Base-by-base conservation (phyloP, 2,329 filamentous ascomycete species). In the Penicillium italicum region DNA sequence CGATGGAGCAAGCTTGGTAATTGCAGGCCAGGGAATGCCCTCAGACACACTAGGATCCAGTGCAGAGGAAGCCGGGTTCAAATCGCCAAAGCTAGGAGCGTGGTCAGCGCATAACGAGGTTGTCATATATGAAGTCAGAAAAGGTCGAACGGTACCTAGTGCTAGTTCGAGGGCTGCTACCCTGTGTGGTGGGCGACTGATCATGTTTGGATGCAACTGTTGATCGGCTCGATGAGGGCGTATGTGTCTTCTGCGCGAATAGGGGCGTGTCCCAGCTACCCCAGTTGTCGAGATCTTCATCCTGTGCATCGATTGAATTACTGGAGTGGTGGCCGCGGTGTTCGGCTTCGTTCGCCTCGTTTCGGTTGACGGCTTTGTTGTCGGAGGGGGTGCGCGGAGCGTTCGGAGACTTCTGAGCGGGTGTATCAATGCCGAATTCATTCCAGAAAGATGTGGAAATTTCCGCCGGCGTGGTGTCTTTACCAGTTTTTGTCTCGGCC, bases 1-100 rank as follows among this genome's bases (percentile, higher is more conserved):
- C 63, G 85, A 86, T 0, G 91, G 89, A 9, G 85, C 83, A 40
- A 91, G 76, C 61, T 87, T 85, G 69, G 86, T 86, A 53, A 95
- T 81, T 45, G 87, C 82, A 46, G 86, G 86, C 76, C 90, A 90
- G 28, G 88, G 78, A 14, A 80, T 77, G 49, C 72, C 70, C 48
- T 77, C 75, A 36, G 71, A 68, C 14, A 70, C 66, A 47, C 64
- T 71, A 41, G 66, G 65, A 53, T 72, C 68, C 11, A 64, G 67
- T 16, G 65, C 62, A 37, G 68, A 59, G 41, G 68, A 60, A 49
- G 56, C 57, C 24, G 65, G 61, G 58, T 68, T 71, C 65, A 70
- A 71, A 55, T 76, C 72, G 55, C 70, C 68, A 63, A 74, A 74
- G 62, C 74, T 76, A 62, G 53, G 54, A 55, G 34, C 45, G 48